phyloP scores from a whole-genome alignment of 2,329 filamentous ascomycete species.

The Capronia epimyces region DNA sequence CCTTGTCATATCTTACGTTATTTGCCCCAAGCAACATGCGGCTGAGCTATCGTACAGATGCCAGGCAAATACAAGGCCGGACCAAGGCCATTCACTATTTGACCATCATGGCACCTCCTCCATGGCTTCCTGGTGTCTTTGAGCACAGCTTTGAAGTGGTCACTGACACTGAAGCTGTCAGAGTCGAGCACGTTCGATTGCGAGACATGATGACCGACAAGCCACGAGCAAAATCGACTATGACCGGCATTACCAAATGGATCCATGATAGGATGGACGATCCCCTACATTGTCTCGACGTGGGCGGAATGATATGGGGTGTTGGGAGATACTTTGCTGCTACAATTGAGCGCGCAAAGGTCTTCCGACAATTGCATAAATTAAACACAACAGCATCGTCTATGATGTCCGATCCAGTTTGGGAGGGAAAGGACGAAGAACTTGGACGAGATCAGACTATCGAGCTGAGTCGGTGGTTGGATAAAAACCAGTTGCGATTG shows the following conservation, averaged over 20 bases:
- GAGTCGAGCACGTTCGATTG: slow-evolving; percentile 14
- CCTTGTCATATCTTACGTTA: slow-evolving; percentile 19
- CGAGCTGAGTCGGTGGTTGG: slow-evolving; percentile 17
- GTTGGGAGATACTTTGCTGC: slow-evolving; percentile 26
- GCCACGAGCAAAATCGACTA: slow-evolving; percentile 1
- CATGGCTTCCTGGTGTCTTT: slow-evolving; percentile 22
- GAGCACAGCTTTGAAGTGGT: slow-evolving; percentile 18
- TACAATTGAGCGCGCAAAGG: slow-evolving; percentile 23
- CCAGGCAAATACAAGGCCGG: slow-evolving; percentile 7
- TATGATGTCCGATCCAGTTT: not conserved
- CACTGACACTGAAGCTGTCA: slow-evolving; percentile 16
- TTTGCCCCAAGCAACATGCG: slow-evolving; percentile 27
- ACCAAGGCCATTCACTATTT: slow-evolving; percentile 20
- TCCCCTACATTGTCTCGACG: slow-evolving; percentile 21
- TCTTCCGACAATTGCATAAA: slow-evolving; percentile 17
- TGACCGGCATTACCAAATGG: slow-evolving; percentile 22
- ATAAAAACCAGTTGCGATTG: slow-evolving; percentile 11
- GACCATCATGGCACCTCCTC: slow-evolving; percentile 20
- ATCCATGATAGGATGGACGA: slow-evolving; percentile 17
- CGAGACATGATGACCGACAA: slow-evolving; percentile 3
- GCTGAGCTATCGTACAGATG: slow-evolving; percentile 14
- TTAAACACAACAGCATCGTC: slow-evolving; percentile 5
- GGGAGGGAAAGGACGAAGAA: not conserved
- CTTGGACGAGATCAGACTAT: slow-evolving; percentile 10
- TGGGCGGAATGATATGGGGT: slow-evolving; percentile 25